A percentile compares a stretch with the other conserved stretches of the same genome.
These are phyloP conservation scores for Xylariales sp. DNA, from an alignment of 2,329 filamentous ascomycete species.

Conservation along the genomic window DNA sequence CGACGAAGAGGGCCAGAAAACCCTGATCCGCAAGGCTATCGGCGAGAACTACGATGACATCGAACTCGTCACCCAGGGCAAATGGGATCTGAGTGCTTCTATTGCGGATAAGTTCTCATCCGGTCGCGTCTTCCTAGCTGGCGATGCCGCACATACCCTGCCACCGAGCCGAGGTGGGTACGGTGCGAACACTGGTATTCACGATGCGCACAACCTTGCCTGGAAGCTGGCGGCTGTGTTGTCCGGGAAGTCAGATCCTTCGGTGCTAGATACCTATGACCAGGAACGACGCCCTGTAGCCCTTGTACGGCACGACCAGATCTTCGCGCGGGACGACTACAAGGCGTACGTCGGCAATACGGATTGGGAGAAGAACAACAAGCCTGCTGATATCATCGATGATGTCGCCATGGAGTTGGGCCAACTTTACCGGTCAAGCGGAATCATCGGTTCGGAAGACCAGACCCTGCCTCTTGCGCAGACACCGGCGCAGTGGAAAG, in stretches of 20 bases:
- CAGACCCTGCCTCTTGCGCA: background rate
- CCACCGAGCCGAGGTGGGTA: slow-evolving; percentile 5
- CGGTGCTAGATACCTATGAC: slow-evolving; percentile 42
- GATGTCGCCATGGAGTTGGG: slow-evolving; percentile 2
- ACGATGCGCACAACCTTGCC: slow-evolving; percentile 43
- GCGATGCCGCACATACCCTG: slow-evolving; percentile 6
- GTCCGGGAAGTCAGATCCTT: slow-evolving; percentile 24
- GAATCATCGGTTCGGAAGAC: background rate
- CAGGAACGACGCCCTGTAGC: slow-evolving; percentile 43
- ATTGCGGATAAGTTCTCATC: background rate
- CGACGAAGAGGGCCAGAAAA: slow-evolving; percentile 15
- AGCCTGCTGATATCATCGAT: background rate
- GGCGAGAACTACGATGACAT: slow-evolving; percentile 30
- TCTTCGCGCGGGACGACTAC: slow-evolving; percentile 4
- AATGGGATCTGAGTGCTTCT: background rate
- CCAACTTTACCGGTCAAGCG: slow-evolving; percentile 1
- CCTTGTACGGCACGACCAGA: slow-evolving; percentile 5
- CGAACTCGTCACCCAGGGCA: background rate
- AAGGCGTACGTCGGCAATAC: background rate
- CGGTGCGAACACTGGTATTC: slow-evolving; percentile 41
- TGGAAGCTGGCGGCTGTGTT: slow-evolving; percentile 46
- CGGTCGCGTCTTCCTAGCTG: slow-evolving; percentile 7
- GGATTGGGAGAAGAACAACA: slow-evolving; percentile 1
- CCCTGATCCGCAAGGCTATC: slow-evolving; percentile 29
- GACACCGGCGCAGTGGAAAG: background rate